These are phyloP conservation scores for Colletotrichum eleusines DNA, from an alignment of 2,329 filamentous ascomycete genomes.

Conservation along the genomic window DNA sequence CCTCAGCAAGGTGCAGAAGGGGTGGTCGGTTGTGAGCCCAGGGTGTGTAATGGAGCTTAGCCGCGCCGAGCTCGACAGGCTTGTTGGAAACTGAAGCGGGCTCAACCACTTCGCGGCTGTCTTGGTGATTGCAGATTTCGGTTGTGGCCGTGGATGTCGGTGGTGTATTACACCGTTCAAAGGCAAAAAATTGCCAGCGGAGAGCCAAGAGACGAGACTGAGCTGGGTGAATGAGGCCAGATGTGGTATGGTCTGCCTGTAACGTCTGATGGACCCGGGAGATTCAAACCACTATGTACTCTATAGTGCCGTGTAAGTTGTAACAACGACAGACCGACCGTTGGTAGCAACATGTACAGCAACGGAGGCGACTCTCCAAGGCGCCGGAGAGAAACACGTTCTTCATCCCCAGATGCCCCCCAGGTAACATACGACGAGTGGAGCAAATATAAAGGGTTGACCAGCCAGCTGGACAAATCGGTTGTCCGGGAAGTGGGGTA, in stretches of 20 bases:
- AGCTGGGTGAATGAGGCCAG: not conserved
- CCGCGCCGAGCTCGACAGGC: not conserved
- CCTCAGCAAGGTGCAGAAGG: not conserved
- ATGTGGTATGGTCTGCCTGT: not conserved
- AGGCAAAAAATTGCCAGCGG: not conserved
- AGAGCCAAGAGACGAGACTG: not conserved
- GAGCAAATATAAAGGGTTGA: slow-evolving; percentile 1
- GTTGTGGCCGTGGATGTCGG: not conserved
- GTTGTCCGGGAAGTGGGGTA: slow-evolving; percentile 9
- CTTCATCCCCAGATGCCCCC: slow-evolving; percentile 23
- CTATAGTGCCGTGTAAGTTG: not conserved
- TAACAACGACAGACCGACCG: not conserved
- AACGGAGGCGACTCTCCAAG: slow-evolving; percentile 27
- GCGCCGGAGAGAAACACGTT: slow-evolving; percentile 1
- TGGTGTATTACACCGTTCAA: not conserved
- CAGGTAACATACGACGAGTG: slow-evolving; percentile 24
- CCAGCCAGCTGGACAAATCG: not conserved
- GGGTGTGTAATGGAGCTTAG: not conserved
- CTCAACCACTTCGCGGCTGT: not conserved
- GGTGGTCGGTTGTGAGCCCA: not conserved
- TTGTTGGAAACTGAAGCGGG: not conserved
- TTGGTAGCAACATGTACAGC: slow-evolving; percentile 12
- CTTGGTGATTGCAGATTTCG: not conserved
- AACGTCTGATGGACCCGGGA: not conserved
- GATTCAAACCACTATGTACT: not conserved